Base-by-base conservation (phyloP, 2,329 filamentous ascomycete species). In the Sclerotinia minor region DNA sequence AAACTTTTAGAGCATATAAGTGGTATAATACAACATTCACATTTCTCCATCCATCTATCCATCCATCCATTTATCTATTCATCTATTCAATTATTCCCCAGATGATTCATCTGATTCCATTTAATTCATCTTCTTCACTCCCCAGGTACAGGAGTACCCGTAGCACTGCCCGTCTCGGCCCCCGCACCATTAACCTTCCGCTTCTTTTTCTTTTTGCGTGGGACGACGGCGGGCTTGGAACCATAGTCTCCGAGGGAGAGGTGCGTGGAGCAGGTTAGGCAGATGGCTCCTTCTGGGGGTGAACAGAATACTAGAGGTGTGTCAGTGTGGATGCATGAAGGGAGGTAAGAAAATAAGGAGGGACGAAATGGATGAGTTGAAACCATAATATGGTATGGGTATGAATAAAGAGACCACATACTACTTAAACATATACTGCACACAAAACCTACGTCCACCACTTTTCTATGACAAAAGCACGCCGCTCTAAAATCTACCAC, bases 401-500 rank as follows among this genome's bases (percentile, higher is more conserved):
- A 24, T n/a, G 29, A 38, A 55, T 7, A 13, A 19, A 55, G 29
- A 6, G 5, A 24, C 32, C 21, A 79, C 82, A 75, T 79, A 85
- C 83, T 99, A 78, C 92, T 96, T 55, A 99, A 82, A 77, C 95
- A 99, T 73, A 99, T 93, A 70, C 92, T 96, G 82, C 95, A 99
- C 49, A 99, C 94, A 77, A 92, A 99, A 11, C 94, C 95, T 1
- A 94, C 87, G 79, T 97, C 92, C 54, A 99, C 90, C 26, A 98
- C 92, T 47, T 87, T 87, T 63, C 94, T 85, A 80, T 99, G 95
- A 78, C 95, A 99, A 81, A 99, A 99, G 78, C 95, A 99, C 4
- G 95, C 95, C n/a, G 96, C 94, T 54, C 95, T 88, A 78, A 99
- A 99, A 80, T 99, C 96, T 54, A 99, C 93, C 55, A 90, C 89